These are phyloP conservation scores for Ambrosiella cleistominuta DNA, from an alignment of 2,329 filamentous ascomycete genomes.

Conservation along the genomic window DNA sequence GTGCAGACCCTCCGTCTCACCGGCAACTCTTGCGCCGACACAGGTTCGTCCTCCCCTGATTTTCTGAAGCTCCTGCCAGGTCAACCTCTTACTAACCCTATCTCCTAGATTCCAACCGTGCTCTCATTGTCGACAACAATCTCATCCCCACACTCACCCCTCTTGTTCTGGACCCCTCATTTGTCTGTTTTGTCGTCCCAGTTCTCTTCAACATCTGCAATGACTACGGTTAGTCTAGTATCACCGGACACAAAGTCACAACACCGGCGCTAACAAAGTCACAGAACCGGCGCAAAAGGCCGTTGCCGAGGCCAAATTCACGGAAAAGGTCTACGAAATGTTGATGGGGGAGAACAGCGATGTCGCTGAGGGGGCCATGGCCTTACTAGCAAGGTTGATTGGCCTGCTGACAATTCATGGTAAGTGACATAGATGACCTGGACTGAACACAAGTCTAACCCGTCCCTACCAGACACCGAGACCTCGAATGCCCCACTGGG, in stretches of 20 bases:
- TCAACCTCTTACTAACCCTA: not conserved
- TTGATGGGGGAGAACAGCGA: conserved; percentile 28
- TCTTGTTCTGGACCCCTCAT: conserved; percentile 28
- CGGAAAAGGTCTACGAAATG: conserved; percentile 30
- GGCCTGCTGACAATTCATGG: conserved; percentile 34
- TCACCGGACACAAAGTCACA: not conserved
- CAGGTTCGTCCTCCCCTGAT: not conserved
- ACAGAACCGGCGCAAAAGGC: conserved; percentile 39
- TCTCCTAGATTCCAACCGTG: conserved; percentile 38
- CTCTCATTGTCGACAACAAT: conserved; percentile 32
- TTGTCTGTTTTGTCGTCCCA: conserved; percentile 36
- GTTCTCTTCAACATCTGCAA: conserved; percentile 46
- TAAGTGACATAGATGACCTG: conserved; percentile 17
- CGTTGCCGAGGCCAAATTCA: conserved; percentile 35
- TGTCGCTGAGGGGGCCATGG: conserved; percentile 25
- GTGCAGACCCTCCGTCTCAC: conserved; percentile 10
- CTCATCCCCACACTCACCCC: conserved; percentile 30
- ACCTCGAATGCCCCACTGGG: conserved; percentile 24
- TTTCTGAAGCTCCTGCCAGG: not conserved
- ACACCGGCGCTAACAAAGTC: conserved; percentile 13
- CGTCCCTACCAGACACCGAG: conserved; percentile 24
- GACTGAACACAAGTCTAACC: not conserved
- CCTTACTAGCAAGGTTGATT: conserved; percentile 29
- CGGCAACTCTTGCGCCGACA: conserved; percentile 12
- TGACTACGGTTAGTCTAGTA: conserved; percentile 36